These are phyloP conservation scores for Oenanthe javanica DNA, from an alignment of 140 eudicot genomes.

Conservation along the genomic window DNA sequence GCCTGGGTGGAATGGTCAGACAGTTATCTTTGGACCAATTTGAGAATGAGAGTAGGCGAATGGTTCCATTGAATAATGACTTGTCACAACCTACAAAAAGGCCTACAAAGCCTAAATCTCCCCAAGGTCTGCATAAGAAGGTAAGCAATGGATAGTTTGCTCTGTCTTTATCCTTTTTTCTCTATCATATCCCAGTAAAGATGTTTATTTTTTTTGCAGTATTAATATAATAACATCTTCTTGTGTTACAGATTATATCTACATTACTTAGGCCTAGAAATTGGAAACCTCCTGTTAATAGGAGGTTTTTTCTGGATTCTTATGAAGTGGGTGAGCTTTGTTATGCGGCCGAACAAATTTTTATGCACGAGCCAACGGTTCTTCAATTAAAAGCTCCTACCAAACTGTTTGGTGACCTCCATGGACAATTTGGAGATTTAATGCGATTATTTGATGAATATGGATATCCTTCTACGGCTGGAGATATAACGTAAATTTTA, in stretches of 20 bases:
- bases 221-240: slow-evolving; percentile 6
- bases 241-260: slow-evolving; percentile 68
- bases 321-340: slow-evolving; percentile 99
- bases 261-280: slow-evolving; percentile 86
- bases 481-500: slow-evolving; percentile 80
- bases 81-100: slow-evolving; percentile 56
- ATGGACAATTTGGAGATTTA: slow-evolving; percentile 96
- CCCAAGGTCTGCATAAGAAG: slow-evolving; percentile 97
- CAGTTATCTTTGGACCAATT: slow-evolving; percentile 93
- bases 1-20: slow-evolving; percentile 91
- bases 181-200: neutral
- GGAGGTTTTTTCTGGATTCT: slow-evolving; percentile 92
- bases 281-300: slow-evolving; percentile 88
- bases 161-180: neutral
- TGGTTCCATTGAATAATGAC: slow-evolving; percentile 76
- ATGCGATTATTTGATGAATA: slow-evolving; percentile 98
- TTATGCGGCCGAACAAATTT: slow-evolving; percentile 93
- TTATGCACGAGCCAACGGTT: slow-evolving; percentile 90
- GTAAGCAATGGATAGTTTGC: slow-evolving; percentile 26
- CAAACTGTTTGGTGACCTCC: slow-evolving; percentile 95
- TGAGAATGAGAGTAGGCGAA: slow-evolving; percentile 96
- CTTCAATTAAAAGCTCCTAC: slow-evolving; percentile 97
- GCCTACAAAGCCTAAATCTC: slow-evolving; percentile 74
- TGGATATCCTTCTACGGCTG: slow-evolving; percentile 97
- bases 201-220: neutral